Evolutionary conservation across 2,329 filamentous ascomycete genomes (phyloP).

Genomic region (Dendryphion nanum): DNA sequence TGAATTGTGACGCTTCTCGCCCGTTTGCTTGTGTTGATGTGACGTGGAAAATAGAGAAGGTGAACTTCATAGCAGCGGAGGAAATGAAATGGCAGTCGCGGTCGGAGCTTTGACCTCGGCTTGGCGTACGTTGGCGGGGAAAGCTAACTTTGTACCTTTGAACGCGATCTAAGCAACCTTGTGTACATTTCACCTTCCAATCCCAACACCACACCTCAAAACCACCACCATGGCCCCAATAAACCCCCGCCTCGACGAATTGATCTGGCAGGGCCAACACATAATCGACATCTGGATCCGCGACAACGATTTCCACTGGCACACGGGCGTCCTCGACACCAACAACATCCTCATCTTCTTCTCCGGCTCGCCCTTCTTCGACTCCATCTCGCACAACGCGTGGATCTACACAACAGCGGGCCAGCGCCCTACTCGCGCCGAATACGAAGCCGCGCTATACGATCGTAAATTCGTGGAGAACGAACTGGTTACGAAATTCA

Average conservation of each 20-base stretch:
- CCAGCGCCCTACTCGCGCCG: slow-evolving; percentile 50
- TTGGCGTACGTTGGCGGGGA: slow-evolving; percentile 13
- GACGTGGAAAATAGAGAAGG: neutral
- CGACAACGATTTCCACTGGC: too few relatives aligned
- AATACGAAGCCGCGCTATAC: slow-evolving; percentile 50
- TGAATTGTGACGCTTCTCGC: too few relatives aligned
- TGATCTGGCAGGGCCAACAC: neutral
- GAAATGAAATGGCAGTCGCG: neutral
- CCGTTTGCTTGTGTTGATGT: slow-evolving; percentile 8
- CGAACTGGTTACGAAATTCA: too few relatives aligned
- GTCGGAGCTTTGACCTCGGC: slow-evolving; percentile 3
- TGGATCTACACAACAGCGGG: slow-evolving; percentile 52
- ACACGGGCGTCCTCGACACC: too few relatives aligned
- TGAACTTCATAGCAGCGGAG: neutral
- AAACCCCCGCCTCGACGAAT: neutral
- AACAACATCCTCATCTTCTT: too few relatives aligned
- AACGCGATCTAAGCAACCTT: too few relatives aligned
- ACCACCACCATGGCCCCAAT: neutral
- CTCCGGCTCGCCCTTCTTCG: slow-evolving; percentile 62
- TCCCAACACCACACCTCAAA: neutral
- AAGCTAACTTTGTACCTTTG: too few relatives aligned
- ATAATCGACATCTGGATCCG: neutral
- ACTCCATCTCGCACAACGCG: slow-evolving; percentile 55
- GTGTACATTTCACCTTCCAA: too few relatives aligned
- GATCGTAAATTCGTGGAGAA: slow-evolving; percentile 58